Conservation (phyloP, 345 rosid species). For the Anastatica hierochuntica region DNA sequence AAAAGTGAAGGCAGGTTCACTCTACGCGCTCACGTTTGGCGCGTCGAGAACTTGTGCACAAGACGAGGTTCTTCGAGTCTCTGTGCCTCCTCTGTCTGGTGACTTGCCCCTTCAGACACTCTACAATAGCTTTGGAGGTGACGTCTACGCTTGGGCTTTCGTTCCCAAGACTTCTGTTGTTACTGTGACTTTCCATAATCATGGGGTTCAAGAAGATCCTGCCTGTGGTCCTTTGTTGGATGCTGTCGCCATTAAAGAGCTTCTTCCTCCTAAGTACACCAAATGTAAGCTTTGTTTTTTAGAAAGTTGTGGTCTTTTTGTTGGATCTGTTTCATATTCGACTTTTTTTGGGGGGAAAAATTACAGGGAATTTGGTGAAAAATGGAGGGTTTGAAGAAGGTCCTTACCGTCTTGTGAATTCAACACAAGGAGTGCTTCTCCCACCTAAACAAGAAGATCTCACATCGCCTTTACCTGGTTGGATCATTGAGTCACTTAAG, state of each 20-base stretch:
- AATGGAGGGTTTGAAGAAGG: constrained; percentile 89
- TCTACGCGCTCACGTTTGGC: constrained; percentile 87
- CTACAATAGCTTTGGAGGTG: constrained; percentile 77
- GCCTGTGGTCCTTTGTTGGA: constrained; percentile 95
- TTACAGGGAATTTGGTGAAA: constrained; percentile 69
- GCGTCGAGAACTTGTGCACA: constrained; percentile 98
- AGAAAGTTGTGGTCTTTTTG: too few relatives aligned
- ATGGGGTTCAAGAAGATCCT: constrained; percentile 94
- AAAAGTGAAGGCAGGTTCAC: constrained; percentile 47
- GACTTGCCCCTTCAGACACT: constrained; percentile 90
- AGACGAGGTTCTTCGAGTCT: constrained; percentile 73
- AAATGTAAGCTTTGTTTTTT: constrained; percentile 41
- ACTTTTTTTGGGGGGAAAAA: not conserved
- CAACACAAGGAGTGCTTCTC: constrained; percentile 76
- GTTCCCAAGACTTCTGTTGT: constrained; percentile 30
- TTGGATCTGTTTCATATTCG: not conserved
- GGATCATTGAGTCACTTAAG: constrained; percentile 51
- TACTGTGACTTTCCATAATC: constrained; percentile 63
- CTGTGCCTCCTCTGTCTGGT: constrained; percentile 56
- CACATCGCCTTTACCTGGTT: constrained; percentile 88
- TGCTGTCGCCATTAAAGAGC: constrained; percentile 90
- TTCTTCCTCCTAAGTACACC: constrained; percentile 48
- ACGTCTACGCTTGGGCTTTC: constrained; percentile 82
- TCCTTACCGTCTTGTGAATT: constrained; percentile 65
- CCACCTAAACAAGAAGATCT: constrained; percentile 83